Evolutionary conservation across 495 filamentous ascomycete genomes (phyloP).

Genomic region (Daldinia vernicosa): DNA sequence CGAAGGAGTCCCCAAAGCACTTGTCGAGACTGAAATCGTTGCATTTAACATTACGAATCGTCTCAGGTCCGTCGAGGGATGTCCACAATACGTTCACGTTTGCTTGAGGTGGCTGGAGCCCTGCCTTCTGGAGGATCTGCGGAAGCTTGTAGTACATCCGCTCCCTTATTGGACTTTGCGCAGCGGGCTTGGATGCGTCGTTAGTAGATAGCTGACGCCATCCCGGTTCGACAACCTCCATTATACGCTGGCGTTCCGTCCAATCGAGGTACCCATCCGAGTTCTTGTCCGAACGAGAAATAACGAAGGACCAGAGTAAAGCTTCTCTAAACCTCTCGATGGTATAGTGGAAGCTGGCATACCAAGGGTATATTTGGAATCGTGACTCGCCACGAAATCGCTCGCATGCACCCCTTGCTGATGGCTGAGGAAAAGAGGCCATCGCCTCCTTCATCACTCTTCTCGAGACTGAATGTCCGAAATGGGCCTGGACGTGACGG

Average conservation of each 20-base stretch:
- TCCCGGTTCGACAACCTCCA: constrained; percentile 48
- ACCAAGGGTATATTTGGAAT: constrained; percentile 57
- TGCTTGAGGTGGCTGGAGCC: constrained; percentile 50
- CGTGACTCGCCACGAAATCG: constrained; percentile 53
- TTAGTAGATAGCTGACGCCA: constrained; percentile 40
- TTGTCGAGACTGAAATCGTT: constrained; percentile 51
- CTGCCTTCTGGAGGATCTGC: constrained; percentile 47
- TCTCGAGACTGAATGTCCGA: constrained; percentile 53
- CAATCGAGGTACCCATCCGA: constrained; percentile 52
- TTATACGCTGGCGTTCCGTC: constrained; percentile 48
- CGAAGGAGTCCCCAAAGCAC: constrained; percentile 54
- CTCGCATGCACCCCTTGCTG: constrained; percentile 51
- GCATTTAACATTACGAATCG: constrained; percentile 53
- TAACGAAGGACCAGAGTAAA: constrained; percentile 55
- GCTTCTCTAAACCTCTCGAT: constrained; percentile 56
- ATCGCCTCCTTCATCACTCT: constrained; percentile 53
- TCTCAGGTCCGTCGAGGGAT: constrained; percentile 52
- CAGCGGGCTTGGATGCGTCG: constrained; percentile 39
- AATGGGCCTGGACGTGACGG: constrained; percentile 56
- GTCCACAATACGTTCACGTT: constrained; percentile 56
- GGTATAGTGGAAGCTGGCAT: constrained; percentile 54
- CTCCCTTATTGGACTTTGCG: constrained; percentile 42
- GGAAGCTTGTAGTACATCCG: constrained; percentile 50
- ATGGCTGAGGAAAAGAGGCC: constrained; percentile 52
- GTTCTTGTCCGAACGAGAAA: constrained; percentile 50